Evolutionary conservation across 345 rosid genomes (phyloP).

Genomic region (Aquilaria yunnanensis): DNA sequence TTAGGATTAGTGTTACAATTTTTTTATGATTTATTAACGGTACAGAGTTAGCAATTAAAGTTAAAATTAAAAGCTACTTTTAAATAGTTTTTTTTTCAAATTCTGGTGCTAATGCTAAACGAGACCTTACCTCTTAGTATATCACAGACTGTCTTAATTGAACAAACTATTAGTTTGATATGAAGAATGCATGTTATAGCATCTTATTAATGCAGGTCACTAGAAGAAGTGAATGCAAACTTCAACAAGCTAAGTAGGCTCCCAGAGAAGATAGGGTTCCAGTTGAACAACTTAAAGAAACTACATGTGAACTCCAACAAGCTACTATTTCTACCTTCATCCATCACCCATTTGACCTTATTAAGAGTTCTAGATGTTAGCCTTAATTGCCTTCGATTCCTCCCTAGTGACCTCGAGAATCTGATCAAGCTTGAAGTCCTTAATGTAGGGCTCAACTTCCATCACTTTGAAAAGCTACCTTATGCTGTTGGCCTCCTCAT

Average conservation of each 20-base stretch:
- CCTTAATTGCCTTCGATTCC: constrained; percentile 66
- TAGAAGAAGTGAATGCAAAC: constrained; percentile 83
- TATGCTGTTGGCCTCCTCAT: constrained; percentile 63
- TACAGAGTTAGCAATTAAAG: no score
- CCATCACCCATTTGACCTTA: constrained; percentile 59
- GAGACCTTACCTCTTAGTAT: no score
- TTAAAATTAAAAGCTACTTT: no score
- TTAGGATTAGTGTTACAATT: no score
- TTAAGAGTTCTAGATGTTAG: constrained; percentile 60
- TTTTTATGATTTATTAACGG: no score
- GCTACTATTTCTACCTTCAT: constrained; percentile 51
- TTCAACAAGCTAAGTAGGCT: constrained; percentile 74
- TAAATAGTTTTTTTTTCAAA: no score
- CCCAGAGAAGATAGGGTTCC: constrained; percentile 70
- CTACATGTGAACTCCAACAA: constrained; percentile 75
- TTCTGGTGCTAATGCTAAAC: no score
- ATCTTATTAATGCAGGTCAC: constrained; percentile 27
- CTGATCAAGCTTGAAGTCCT: constrained; percentile 62
- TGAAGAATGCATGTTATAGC: no score
- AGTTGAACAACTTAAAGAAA: constrained; percentile 60
- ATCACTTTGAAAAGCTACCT: constrained; percentile 48
- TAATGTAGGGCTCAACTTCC: constrained; percentile 85
- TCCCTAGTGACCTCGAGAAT: constrained; percentile 75
- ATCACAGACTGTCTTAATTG: no score
- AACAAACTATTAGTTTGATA: no score